These are phyloP conservation scores for Volvariella volvacea DNA, from an alignment of 1,284 basidiomycete species.

Conservation along the genomic window DNA sequence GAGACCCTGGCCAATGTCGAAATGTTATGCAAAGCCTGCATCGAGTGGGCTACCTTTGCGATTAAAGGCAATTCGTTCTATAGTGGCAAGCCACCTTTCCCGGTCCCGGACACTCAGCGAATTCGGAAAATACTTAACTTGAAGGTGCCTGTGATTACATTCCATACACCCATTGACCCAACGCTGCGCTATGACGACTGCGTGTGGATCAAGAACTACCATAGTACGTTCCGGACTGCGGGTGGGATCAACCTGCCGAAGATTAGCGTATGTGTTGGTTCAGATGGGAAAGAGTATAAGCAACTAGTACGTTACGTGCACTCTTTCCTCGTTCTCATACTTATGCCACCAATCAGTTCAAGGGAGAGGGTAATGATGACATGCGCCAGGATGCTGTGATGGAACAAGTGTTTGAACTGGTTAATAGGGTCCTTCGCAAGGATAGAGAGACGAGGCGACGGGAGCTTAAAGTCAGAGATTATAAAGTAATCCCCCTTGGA, in stretches of 20 bases:
- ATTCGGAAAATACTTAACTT: constrained; percentile 48
- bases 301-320: constrained; percentile 62
- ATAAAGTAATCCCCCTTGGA: constrained; percentile 85
- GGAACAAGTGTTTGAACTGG: constrained; percentile 95
- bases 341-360: constrained; percentile 61
- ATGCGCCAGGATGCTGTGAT: constrained; percentile 96
- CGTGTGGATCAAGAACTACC: constrained; percentile 62
- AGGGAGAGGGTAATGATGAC: constrained; percentile 86
- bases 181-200: constrained; percentile 63
- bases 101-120: constrained; percentile 34
- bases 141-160: constrained; percentile 80
- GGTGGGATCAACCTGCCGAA: constrained; percentile 87
- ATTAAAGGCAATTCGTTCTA: constrained; percentile 23
- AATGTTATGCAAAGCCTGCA: constrained; percentile 63
- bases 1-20: constrained; percentile 56
- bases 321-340: constrained; percentile 3
- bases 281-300: constrained; percentile 63
- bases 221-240: constrained; percentile 53
- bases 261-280: constrained; percentile 67
- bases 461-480: constrained; percentile 72
- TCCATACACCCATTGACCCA: constrained; percentile 64
- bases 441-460: constrained; percentile 77
- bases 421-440: constrained; percentile 71
- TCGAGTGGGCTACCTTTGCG: constrained; percentile 76
- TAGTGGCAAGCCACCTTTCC: constrained; percentile 16